Conservation (phyloP, 257 asterid genomes). For the Solanum virginianum region DNA sequence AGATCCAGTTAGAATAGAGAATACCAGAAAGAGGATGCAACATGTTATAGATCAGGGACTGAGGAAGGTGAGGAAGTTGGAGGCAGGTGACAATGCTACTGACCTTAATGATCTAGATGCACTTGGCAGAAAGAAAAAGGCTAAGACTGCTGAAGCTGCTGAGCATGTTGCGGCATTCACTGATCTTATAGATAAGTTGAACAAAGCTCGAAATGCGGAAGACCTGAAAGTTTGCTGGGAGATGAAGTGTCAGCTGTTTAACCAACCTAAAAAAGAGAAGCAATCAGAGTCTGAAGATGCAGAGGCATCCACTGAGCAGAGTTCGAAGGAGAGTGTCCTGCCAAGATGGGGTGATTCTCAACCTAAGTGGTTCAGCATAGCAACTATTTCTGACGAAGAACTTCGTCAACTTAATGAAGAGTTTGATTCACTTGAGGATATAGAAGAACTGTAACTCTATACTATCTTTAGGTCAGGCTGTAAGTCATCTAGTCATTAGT, state of each 20-base stretch:
- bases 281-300: slow-evolving; percentile 11
- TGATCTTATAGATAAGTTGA: slow-evolving; percentile 64
- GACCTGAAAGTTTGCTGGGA: slow-evolving; percentile 62
- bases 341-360: slow-evolving; percentile 10
- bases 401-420: slow-evolving; percentile 34
- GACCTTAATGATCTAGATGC: slow-evolving; percentile 43
- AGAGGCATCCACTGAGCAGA: slow-evolving; percentile 8
- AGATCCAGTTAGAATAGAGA: slow-evolving; percentile 40
- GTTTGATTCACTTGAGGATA: slow-evolving; percentile 50
- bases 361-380: slow-evolving; percentile 45
- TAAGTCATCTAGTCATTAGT: neutral
- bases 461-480: neutral
- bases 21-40: slow-evolving; percentile 60
- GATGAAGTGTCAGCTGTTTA: slow-evolving; percentile 37
- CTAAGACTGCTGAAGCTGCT: slow-evolving; percentile 34
- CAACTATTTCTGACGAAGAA: slow-evolving; percentile 35
- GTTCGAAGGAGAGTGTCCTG: slow-evolving; percentile 1
- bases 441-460: slow-evolving; percentile 36
- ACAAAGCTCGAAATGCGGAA: slow-evolving; percentile 60
- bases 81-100: slow-evolving; percentile 11
- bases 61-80: slow-evolving; percentile 36
- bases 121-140: slow-evolving; percentile 28
- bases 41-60: slow-evolving; percentile 63
- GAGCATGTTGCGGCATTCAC: slow-evolving; percentile 36
- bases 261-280: slow-evolving; percentile 9